A percentile compares a stretch with the other conserved stretches of the same genome.
Evolutionary conservation across 176 grass and related monocot genomes (phyloP).

Genomic region (Avena atlantica): DNA sequence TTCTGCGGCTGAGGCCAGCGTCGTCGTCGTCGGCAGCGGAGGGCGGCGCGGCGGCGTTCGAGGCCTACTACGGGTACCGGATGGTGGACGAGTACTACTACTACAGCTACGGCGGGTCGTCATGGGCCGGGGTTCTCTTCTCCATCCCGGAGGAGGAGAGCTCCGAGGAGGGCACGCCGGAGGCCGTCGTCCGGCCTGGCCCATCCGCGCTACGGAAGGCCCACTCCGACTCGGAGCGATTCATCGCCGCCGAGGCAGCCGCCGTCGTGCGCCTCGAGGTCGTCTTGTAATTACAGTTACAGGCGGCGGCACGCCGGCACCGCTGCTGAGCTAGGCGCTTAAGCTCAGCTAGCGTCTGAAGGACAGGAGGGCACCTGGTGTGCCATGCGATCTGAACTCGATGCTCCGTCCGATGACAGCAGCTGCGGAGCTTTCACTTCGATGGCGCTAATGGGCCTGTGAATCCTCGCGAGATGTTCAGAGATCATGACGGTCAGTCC

Average conservation of each 20-base stretch:
- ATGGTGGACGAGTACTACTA: slow-evolving; percentile 51
- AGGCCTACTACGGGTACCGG: slow-evolving; percentile 36
- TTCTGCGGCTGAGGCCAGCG: slow-evolving; percentile 44
- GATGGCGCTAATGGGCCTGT: background rate
- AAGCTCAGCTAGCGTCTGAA: background rate
- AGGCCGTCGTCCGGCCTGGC: background rate
- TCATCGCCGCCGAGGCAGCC: slow-evolving; percentile 36
- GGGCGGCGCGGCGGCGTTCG: background rate
- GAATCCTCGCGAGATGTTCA: background rate
- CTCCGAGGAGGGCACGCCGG: slow-evolving; percentile 40
- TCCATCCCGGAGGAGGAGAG: slow-evolving; percentile 60
- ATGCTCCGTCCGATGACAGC: background rate
- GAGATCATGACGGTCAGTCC: background rate
- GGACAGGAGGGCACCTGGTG: background rate
- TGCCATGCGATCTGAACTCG: background rate
- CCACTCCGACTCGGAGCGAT: slow-evolving; percentile 38
- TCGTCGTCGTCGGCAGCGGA: background rate
- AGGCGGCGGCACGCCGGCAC: background rate
- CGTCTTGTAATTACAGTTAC: background rate
- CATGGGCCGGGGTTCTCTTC: slow-evolving; percentile 54
- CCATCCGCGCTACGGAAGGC: slow-evolving; percentile 26
- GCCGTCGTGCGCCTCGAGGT: slow-evolving; percentile 46
- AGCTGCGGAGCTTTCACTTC: background rate
- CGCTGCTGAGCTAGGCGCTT: background rate
- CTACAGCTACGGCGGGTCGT: slow-evolving; percentile 56